A percentile compares a stretch with the other conserved stretches of the same genome.
These are phyloP conservation scores for Fomitiporia mediterranea DNA, from an alignment of 1,284 basidiomycete genomes.

Conservation along the genomic window DNA sequence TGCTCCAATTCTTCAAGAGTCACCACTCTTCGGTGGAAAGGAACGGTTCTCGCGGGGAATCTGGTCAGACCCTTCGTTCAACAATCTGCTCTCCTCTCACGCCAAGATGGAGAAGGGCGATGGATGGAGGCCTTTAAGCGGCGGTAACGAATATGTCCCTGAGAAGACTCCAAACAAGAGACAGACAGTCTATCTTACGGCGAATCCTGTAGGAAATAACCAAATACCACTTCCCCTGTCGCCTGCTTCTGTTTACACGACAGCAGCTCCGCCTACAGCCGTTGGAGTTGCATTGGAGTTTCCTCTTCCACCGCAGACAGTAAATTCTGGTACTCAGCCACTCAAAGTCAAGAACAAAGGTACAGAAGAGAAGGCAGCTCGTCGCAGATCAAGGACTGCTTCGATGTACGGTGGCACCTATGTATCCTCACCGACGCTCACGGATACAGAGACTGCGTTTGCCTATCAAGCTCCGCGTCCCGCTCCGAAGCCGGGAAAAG, in stretches of 20 bases:
- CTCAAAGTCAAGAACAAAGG: conserved; percentile 16
- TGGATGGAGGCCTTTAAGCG: conserved; percentile 21
- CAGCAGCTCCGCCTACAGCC: conserved; percentile 35
- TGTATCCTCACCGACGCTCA: conserved; percentile 11
- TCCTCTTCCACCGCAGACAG: conserved; percentile 36
- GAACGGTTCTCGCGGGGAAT: conserved; percentile 50
- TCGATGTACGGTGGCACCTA: conserved; percentile 9
- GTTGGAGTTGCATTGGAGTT: conserved; percentile 43
- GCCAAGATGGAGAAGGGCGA: conserved; percentile 35
- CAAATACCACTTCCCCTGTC: conserved; percentile 3
- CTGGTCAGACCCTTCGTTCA: conserved; percentile 19
- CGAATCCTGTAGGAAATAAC: conserved; percentile 30
- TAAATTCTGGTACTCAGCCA: conserved; percentile 33
- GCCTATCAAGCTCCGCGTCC: conserved; percentile 18
- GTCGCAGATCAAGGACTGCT: not conserved
- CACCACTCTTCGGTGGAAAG: conserved; percentile 70
- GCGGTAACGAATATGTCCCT: conserved; percentile 3
- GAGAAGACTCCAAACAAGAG: conserved; percentile 10
- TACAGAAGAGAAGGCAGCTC: conserved; percentile 6
- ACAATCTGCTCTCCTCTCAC: conserved; percentile 30
- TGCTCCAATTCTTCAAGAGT: conserved; percentile 63
- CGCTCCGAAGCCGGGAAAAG: conserved; percentile 15
- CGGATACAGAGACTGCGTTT: conserved; percentile 7
- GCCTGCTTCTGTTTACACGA: conserved; percentile 44
- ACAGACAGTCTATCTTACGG: conserved; percentile 39